Base-by-base conservation (phyloP, 2,329 filamentous ascomycete genomes). In the Colletotrichum paranaense region DNA sequence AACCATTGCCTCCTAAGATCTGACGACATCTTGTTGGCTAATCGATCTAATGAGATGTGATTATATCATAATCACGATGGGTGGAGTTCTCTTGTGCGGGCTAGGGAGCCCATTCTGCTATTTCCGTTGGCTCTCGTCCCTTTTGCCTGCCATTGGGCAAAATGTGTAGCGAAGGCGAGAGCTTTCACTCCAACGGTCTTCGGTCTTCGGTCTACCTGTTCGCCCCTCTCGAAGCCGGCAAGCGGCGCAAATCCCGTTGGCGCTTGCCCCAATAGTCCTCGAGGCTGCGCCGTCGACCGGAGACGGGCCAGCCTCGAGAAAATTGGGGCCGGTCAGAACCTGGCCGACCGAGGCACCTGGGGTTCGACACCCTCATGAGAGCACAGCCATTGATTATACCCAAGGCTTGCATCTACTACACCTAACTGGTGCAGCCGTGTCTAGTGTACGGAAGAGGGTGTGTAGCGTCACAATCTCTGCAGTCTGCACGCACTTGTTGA, bases 21-120 rank as follows among this genome's bases (percentile, higher is more conserved):
- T 60, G 67, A 60, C 42, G 35, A 58, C 59, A 53, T 53, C 58
- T 28, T 26, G 35, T 52, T 49, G 26, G 32, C 42, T 38, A 38
- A 58, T 24, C 59, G 70, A 65, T 73, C 70, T 70, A 56, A 62
- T 65, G 67, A 73, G 55, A 65, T 73, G 60, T 73, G 60, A 73
- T 62, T 32, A 70, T 62, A 16, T 24, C 55, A 72, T 62, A 30
- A 63, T 53, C 52, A 63, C 46, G 42, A 32, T 30, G 49, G 19
- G 49, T 26, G 46, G 65, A 22, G 55, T 26, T 58, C 24, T 53
- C 59, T 63, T 64, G 46, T 59, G 58, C 59, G 66, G 69, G 53
- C 30, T 53, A 5, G 26, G 9, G 11, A 32, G 28, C 53, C 42
- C 66, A 60, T 53, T 16, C 32, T 62, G 26, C 35, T 22, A 32